Base-by-base conservation (phyloP, 2,329 filamentous ascomycete species). In the Paracoccidioides brasiliensis region DNA sequence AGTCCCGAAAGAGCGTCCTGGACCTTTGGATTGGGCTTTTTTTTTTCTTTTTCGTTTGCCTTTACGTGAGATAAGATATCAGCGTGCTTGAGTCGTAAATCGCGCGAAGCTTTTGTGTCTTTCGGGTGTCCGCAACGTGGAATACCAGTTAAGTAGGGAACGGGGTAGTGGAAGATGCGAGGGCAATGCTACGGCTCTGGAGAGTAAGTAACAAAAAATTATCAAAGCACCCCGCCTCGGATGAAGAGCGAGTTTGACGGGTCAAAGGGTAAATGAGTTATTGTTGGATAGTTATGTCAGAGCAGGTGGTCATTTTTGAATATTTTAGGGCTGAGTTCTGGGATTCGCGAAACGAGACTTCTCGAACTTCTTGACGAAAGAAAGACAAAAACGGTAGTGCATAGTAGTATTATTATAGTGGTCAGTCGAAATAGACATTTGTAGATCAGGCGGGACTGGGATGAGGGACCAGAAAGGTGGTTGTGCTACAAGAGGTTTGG, bases 321-420 rank as follows among this genome's bases (percentile, higher is more conserved):
- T 28, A 22, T 45, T 53, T 45, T 53, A 53, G 43, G 52, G 41
- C 33, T 46, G 52, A 46, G 41, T 45, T 44, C 44, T 43, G 53
- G 22, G 44, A 49, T 48, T 54, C 28, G 53, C 53, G 53, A 54
- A 54, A 54, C 44, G 37, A 49, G 53, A 49, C 53, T 44, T 41
- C 44, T 41, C 37, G 43, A 54, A 38, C 43, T 38, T 44, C 28
- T 46, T 41, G 44, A 37, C 14, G 14, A 12, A 54, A 49, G 42
- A 37, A 32, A 54, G 33, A 15, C 40, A 5, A 40, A 46, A 46
- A 38, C 35, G 22, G 44, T 54, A 41, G 53, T 15, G 44, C 44
- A 54, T 54, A 54, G 53, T 54, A 48, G 53, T 54, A 9, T 45
- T 53, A 53, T 53, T 53, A 53, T 53, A 53, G 41, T 30, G 37